These are phyloP conservation scores for Plasmodium sp. DNA, from an alignment of 169 alveolate species.

Conservation along the genomic window DNA sequence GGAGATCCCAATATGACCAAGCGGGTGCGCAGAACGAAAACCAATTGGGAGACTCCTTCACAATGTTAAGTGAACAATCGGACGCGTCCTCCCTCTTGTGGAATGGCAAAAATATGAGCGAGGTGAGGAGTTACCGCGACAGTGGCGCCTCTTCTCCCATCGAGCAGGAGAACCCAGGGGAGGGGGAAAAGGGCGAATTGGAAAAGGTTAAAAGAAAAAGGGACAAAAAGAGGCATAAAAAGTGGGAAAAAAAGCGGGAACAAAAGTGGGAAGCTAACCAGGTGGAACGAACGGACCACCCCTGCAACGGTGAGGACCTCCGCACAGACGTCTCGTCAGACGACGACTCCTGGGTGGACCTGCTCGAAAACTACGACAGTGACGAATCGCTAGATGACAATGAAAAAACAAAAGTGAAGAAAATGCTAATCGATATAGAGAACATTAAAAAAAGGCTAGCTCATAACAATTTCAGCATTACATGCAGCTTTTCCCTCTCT, in stretches of 20 bases:
- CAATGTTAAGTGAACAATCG: not conserved
- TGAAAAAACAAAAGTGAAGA: conserved; percentile 40
- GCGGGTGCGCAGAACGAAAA: not conserved
- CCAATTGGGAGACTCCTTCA: not conserved
- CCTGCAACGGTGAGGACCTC: not conserved
- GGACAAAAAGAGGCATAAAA: not conserved
- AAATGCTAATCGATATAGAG: conserved; percentile 57
- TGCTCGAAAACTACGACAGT: conserved; percentile 59
- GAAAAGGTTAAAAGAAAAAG: not conserved
- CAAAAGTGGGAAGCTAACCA: not conserved
- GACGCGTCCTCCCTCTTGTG: not conserved
- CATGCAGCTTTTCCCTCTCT: conserved; percentile 61
- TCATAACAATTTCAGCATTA: conserved; percentile 50
- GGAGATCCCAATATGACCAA: not conserved
- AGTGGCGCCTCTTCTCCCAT: not conserved
- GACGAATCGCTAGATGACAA: conserved; percentile 66
- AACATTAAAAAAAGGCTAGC: conserved; percentile 53
- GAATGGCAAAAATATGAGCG: not conserved
- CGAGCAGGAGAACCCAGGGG: not conserved
- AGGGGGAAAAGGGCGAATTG: not conserved
- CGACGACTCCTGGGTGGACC: conserved; percentile 68
- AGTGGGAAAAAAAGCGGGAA: not conserved
- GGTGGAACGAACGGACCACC: not conserved
- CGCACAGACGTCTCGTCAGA: conserved; percentile 12
- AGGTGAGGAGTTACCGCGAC: not conserved